Percentiles rank a stretch among this genome's conserved stretches.
These are phyloP conservation scores for Stentor roeselii DNA, from an alignment of 73 alveolate species.

Conservation along the genomic window DNA sequence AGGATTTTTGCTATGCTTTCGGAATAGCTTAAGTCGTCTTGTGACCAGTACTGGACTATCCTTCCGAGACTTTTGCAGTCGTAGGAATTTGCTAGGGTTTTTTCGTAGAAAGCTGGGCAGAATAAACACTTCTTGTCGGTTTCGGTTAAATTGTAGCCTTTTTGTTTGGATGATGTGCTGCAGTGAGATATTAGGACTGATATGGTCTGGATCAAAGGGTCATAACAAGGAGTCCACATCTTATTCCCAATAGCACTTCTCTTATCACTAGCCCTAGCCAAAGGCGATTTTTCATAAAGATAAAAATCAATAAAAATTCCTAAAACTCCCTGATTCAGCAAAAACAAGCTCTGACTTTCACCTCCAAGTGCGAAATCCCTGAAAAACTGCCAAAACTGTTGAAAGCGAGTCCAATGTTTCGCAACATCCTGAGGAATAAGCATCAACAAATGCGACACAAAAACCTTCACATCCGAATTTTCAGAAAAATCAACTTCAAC, in stretches of 20 bases:
- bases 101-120: neutral
- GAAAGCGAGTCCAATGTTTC: conserved; percentile 73
- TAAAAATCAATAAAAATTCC: conserved; percentile 50
- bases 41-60: conserved; percentile 47
- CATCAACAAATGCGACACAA: neutral
- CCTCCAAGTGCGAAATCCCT: conserved; percentile 45
- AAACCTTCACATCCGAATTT: neutral
- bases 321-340: conserved; percentile 34
- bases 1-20: conserved; percentile 41
- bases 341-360: conserved; percentile 24
- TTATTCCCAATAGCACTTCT: conserved; percentile 27
- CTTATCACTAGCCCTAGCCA: conserved; percentile 11
- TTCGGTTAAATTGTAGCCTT: neutral
- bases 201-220: conserved; percentile 18
- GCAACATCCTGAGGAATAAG: conserved; percentile 47
- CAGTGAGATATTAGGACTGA: neutral
- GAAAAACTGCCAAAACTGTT: conserved; percentile 55
- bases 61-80: conserved; percentile 35
- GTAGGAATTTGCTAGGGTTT: conserved; percentile 4
- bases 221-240: conserved; percentile 18
- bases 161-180: neutral
- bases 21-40: conserved; percentile 37
- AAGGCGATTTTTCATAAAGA: conserved; percentile 54
- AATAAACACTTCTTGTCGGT: neutral
- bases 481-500: conserved; percentile 3